A percentile compares a stretch with the other conserved stretches of the same genome.
Evolutionary conservation across 2,329 filamentous ascomycete species (phyloP).

Genomic region (Aspergillus phoenicis): DNA sequence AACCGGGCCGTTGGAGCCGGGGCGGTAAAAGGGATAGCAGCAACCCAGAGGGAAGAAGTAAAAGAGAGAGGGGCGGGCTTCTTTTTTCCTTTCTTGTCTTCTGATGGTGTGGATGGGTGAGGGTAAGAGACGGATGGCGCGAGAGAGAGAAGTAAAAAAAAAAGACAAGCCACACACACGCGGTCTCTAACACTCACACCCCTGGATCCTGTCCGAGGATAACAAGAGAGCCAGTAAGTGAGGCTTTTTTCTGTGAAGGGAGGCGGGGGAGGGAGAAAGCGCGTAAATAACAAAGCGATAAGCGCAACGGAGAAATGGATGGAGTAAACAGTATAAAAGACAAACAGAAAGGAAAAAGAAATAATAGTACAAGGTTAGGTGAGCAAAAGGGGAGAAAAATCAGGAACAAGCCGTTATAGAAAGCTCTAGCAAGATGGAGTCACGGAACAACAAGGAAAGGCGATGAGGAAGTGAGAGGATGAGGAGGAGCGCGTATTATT

Average conservation of each 20-base stretch:
- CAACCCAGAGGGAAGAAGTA: constrained; percentile 7
- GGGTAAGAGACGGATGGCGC: background rate
- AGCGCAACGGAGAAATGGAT: background rate
- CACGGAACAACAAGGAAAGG: background rate
- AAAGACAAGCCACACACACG: background rate
- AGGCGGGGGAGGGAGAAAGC: background rate
- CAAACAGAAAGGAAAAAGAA: background rate
- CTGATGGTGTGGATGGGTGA: background rate
- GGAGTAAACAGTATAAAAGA: background rate
- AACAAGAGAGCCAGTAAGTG: background rate
- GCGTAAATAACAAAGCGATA: background rate
- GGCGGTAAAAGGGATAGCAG: constrained; percentile 17
- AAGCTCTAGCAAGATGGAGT: constrained; percentile 1
- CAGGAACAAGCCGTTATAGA: constrained; percentile 9
- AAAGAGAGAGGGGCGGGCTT: constrained; percentile 7
- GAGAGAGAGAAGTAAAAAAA: background rate
- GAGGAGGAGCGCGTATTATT: background rate
- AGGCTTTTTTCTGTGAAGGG: too few species aligned
- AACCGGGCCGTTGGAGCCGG: constrained; percentile 25
- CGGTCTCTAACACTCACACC: background rate
- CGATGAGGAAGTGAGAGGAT: background rate
- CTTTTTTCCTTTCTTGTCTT: too few species aligned
- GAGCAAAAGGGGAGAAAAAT: constrained; percentile 3
- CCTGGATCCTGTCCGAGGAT: background rate
- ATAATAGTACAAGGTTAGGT: constrained; percentile 12